These are phyloP conservation scores for Acrocalymma vagum DNA, from an alignment of 2,329 filamentous ascomycete species.

Conservation along the genomic window DNA sequence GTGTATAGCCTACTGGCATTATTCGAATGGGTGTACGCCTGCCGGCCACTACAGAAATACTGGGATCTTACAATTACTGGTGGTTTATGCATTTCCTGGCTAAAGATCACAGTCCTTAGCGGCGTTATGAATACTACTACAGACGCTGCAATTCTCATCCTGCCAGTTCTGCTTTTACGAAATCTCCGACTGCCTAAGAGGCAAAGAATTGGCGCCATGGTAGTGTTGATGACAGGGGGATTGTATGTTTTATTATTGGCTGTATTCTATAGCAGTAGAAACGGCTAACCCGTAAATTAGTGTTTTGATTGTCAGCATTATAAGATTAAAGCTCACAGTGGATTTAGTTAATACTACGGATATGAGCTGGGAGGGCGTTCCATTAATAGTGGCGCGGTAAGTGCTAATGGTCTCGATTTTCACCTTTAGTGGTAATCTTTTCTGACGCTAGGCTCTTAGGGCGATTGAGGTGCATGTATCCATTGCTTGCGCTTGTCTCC, in stretches of 20 bases:
- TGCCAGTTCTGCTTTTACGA: constrained; percentile 7
- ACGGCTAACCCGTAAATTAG: constrained; percentile 3
- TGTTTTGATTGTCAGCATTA: constrained; percentile 3
- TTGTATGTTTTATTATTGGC: constrained; percentile 7
- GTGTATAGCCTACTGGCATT: too few relatives aligned
- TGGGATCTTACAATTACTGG: constrained; percentile 6
- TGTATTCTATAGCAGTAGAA: constrained; percentile 2
- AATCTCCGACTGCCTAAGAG: constrained; percentile 6
- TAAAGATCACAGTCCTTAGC: constrained; percentile 5
- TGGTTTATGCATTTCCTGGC: constrained; percentile 6
- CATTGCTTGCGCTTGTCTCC: constrained; percentile 2
- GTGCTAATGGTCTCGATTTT: too few relatives aligned
- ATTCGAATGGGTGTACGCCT: constrained; percentile 6
- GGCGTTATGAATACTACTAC: constrained; percentile 6
- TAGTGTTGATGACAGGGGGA: constrained; percentile 7
- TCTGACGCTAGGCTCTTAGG: too few relatives aligned
- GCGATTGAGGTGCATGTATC: constrained; percentile 2
- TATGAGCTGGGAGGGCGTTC: constrained; percentile 1
- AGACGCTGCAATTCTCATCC: constrained; percentile 6
- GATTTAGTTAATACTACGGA: constrained; percentile 6
- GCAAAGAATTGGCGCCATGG: constrained; percentile 5
- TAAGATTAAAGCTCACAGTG: constrained; percentile 4
- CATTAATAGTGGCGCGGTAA: constrained; percentile 1
- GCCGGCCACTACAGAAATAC: constrained; percentile 4
- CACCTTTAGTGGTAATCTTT: too few relatives aligned